Evolutionary conservation across 441 rosid species (phyloP).

Genomic region (Melianthus villosus): DNA sequence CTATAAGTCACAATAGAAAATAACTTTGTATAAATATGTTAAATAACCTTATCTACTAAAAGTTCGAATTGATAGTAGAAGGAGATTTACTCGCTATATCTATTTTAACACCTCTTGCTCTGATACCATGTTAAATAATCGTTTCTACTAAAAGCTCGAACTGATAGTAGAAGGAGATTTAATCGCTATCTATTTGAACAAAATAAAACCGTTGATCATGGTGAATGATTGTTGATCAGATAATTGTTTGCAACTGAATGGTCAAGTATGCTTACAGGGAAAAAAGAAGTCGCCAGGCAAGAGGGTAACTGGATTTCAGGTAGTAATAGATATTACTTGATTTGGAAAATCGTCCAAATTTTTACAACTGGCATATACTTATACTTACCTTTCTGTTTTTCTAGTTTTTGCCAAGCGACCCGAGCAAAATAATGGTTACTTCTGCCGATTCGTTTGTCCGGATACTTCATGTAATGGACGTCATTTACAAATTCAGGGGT

Average conservation of each 20-base stretch:
- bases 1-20: too few species aligned
- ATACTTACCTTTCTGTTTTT: neutral
- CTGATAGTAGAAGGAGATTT: too few species aligned
- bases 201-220: too few species aligned
- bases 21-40: too few species aligned
- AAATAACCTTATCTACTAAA: too few species aligned
- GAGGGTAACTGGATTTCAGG: constrained; percentile 36
- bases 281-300: constrained; percentile 26
- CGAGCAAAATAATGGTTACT: constrained; percentile 23
- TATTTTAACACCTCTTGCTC: too few species aligned
- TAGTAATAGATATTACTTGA: constrained; percentile 2
- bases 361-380: neutral
- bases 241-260: constrained; percentile 15
- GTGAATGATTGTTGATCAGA: too few species aligned
- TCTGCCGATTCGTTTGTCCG: constrained; percentile 29
- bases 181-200: too few species aligned
- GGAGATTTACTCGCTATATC: too few species aligned
- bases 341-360: neutral
- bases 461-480: constrained; percentile 17
- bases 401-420: constrained; percentile 29
- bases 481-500: constrained; percentile 24
- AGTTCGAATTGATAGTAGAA: too few species aligned
- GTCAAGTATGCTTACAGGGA: constrained; percentile 18
- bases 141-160: too few species aligned
- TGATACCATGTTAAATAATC: too few species aligned